A percentile compares a stretch with the other conserved stretches of the same genome.
Conservation (phyloP, 495 filamentous ascomycete genomes). For the Podospora bellae-mahoneyi region DNA sequence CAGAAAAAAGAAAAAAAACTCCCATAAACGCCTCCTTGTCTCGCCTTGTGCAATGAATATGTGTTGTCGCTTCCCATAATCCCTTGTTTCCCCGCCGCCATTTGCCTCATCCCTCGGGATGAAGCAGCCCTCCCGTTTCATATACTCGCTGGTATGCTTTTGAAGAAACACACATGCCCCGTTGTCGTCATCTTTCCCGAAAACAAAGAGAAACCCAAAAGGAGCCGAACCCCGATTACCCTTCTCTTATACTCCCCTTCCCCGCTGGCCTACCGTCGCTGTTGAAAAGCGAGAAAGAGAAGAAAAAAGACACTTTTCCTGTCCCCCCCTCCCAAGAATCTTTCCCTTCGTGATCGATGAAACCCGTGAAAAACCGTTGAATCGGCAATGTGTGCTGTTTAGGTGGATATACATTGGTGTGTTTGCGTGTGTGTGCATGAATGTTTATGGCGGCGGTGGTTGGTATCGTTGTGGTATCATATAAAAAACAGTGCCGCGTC, state of each 20-base stretch:
- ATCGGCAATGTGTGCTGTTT: slow-evolving; percentile 2
- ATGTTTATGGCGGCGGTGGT: neutral
- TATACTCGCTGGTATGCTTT: neutral
- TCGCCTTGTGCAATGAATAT: neutral
- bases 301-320: neutral
- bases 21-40: neutral
- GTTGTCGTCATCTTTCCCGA: neutral
- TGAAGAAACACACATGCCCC: neutral
- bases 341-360: slow-evolving; percentile 1
- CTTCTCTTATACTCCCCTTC: neutral
- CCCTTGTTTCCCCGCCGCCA: neutral
- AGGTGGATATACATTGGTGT: slow-evolving; percentile 2
- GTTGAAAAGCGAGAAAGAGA: neutral
- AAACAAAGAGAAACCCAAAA: neutral
- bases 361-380: neutral
- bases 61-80: neutral
- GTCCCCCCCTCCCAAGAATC: neutral
- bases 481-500: neutral
- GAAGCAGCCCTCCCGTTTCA: neutral
- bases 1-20: too few relatives aligned
- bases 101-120: neutral
- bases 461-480: neutral
- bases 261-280: neutral
- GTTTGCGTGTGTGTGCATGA: neutral
- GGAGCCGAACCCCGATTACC: neutral